Evolutionary conservation across 1,139 yeast species (phyloP).

Genomic region (Geotrichum bryndzae): DNA sequence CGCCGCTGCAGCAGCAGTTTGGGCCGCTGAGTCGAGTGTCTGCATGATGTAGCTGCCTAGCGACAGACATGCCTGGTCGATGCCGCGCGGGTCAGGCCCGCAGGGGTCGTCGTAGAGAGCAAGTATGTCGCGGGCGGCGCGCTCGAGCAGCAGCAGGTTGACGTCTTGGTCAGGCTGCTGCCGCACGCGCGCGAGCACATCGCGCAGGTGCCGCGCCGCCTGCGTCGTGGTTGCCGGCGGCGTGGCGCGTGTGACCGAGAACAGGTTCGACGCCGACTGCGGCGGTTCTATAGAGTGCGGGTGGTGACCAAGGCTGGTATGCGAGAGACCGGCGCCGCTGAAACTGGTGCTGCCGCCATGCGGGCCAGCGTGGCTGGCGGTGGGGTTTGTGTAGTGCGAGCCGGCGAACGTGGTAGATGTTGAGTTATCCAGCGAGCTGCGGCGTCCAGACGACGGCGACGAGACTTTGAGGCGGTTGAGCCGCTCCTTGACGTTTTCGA

Average conservation of each 20-base stretch:
- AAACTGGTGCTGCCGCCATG: neutral
- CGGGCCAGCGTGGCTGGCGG: neutral
- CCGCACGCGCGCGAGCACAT: slow-evolving; percentile 6
- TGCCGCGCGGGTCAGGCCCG: neutral
- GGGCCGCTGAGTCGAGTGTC: neutral
- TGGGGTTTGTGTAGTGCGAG: neutral
- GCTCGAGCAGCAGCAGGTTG: slow-evolving; percentile 5
- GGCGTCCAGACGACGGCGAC: neutral
- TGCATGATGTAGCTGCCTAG: slow-evolving; percentile 12
- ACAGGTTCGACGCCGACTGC: neutral
- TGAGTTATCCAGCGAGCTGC: neutral
- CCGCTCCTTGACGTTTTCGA: slow-evolving; percentile 12
- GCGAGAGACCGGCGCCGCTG: neutral
- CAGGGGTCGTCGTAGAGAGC: slow-evolving; percentile 1
- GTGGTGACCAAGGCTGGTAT: neutral
- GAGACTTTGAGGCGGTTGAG: slow-evolving; percentile 9
- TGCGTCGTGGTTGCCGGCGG: neutral
- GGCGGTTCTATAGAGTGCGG: neutral
- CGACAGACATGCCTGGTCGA: slow-evolving; percentile 10
- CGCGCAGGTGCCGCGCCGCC: slow-evolving; percentile 8
- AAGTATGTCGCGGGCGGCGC: slow-evolving; percentile 10
- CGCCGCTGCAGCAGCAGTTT: neutral
- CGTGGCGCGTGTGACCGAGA: neutral
- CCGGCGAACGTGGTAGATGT: neutral
- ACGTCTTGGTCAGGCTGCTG: neutral